These are phyloP conservation scores for Melaleuca alternifolia DNA, from an alignment of 345 rosid genomes.

Conservation along the genomic window DNA sequence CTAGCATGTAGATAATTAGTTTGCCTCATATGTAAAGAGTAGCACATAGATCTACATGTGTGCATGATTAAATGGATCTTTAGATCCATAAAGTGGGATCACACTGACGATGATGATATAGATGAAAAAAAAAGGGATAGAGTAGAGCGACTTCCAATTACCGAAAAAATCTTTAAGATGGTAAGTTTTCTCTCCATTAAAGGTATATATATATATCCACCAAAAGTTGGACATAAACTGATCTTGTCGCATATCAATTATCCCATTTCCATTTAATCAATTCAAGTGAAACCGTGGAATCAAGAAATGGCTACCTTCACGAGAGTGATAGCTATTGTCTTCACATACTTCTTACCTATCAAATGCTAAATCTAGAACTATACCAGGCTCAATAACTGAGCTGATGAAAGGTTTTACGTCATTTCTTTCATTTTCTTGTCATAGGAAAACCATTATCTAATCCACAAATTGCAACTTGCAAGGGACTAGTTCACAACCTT, in stretches of 20 bases:
- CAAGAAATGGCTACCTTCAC: neutral
- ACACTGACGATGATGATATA: neutral
- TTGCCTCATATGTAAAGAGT: neutral
- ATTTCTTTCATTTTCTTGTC: no score
- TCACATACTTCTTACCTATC: neutral
- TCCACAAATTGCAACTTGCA: no score
- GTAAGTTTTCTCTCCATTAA: neutral
- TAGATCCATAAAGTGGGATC: neutral
- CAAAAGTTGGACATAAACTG: neutral
- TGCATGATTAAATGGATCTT: neutral
- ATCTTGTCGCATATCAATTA: neutral
- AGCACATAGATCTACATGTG: fast-evolving
- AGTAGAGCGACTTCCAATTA: neutral
- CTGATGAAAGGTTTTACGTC: no score
- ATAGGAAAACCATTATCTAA: no score
- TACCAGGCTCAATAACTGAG: neutral
- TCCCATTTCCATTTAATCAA: neutral
- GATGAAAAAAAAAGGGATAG: neutral
- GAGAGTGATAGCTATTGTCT: neutral
- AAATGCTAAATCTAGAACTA: neutral
- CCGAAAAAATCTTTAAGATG: neutral
- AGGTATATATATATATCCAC: neutral
- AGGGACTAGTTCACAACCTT: no score
- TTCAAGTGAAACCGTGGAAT: neutral
- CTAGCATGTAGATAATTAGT: neutral